Evolutionary conservation across 179 eudicot genomes (phyloP).

Genomic region (Pouteria campechiana): DNA sequence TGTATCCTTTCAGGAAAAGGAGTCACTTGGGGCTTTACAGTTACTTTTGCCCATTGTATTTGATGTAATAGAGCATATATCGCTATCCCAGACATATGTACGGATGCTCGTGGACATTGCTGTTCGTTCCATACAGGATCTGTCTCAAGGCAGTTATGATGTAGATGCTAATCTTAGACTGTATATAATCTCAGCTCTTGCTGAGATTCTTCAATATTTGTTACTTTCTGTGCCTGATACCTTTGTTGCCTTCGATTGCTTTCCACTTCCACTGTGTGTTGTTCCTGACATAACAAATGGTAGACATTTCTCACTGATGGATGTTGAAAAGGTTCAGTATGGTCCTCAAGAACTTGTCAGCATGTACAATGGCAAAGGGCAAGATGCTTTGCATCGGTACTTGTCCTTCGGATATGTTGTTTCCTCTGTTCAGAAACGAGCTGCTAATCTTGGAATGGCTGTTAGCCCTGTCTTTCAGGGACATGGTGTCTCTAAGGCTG

Average conservation of each 20-base stretch:
- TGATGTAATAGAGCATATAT: conserved; percentile 52
- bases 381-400: conserved; percentile 35
- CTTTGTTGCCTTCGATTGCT: conserved; percentile 90
- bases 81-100: conserved; percentile 76
- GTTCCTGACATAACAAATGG: conserved; percentile 24
- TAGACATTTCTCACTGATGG: conserved; percentile 25
- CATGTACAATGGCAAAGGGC: conserved; percentile 25
- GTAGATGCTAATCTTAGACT: conserved; percentile 62
- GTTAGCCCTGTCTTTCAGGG: conserved; percentile 64
- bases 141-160: conserved; percentile 65
- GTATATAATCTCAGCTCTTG: conserved; percentile 60
- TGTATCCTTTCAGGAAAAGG: conserved; percentile 56
- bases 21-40: conserved; percentile 59
- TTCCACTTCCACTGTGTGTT: conserved; percentile 66
- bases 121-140: conserved; percentile 63
- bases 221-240: conserved; percentile 88
- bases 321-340: conserved; percentile 21
- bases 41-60: conserved; percentile 74
- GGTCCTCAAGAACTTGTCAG: conserved; percentile 20
- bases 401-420: conserved; percentile 55
- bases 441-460: conserved; percentile 56
- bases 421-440: conserved; percentile 65
- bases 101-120: conserved; percentile 62
- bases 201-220: conserved; percentile 86
- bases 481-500: conserved; percentile 62